Evolutionary conservation across 108 stramenopile genomes (phyloP).

Genomic region (Chaetoceros tenuissimus): DNA sequence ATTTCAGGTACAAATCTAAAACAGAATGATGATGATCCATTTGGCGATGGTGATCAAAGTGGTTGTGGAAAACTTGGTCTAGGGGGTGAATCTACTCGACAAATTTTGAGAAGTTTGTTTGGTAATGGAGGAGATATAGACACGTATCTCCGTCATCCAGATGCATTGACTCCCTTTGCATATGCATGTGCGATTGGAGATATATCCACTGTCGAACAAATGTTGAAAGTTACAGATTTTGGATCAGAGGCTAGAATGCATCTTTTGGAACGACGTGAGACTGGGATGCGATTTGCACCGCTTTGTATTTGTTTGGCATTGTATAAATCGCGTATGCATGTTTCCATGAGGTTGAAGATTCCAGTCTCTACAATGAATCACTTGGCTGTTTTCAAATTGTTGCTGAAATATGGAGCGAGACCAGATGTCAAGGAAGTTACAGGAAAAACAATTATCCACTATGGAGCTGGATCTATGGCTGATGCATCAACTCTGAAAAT

Average conservation of each 20-base stretch:
- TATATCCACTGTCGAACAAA: slow-evolving; percentile 3
- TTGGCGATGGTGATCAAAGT: slow-evolving; percentile 33
- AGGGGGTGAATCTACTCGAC: not conserved
- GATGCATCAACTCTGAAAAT: slow-evolving; percentile 23
- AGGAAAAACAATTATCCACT: slow-evolving; percentile 38
- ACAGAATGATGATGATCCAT: slow-evolving; percentile 22
- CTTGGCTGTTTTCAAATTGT: slow-evolving; percentile 4
- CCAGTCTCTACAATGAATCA: too few species aligned
- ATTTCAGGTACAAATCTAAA: slow-evolving; percentile 24
- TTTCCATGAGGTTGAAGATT: not conserved
- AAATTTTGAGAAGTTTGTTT: slow-evolving; percentile 15
- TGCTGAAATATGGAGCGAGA: slow-evolving; percentile 28
- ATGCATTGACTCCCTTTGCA: slow-evolving; percentile 14
- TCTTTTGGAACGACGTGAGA: slow-evolving; percentile 23
- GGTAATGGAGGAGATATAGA: slow-evolving; percentile 24
- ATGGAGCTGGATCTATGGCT: slow-evolving; percentile 38
- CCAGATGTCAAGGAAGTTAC: slow-evolving; percentile 30
- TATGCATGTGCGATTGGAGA: slow-evolving; percentile 8
- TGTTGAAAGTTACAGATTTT: not conserved
- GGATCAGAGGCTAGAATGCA: not conserved
- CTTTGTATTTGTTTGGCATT: slow-evolving; percentile 17
- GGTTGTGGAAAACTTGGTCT: too few species aligned
- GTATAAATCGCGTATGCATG: slow-evolving; percentile 11
- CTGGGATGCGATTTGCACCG: slow-evolving; percentile 28
- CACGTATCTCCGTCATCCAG: slow-evolving; percentile 1